Evolutionary conservation across 1,284 basidiomycete genomes (phyloP).

Genomic region (Phylloboletellus chloephorus): DNA sequence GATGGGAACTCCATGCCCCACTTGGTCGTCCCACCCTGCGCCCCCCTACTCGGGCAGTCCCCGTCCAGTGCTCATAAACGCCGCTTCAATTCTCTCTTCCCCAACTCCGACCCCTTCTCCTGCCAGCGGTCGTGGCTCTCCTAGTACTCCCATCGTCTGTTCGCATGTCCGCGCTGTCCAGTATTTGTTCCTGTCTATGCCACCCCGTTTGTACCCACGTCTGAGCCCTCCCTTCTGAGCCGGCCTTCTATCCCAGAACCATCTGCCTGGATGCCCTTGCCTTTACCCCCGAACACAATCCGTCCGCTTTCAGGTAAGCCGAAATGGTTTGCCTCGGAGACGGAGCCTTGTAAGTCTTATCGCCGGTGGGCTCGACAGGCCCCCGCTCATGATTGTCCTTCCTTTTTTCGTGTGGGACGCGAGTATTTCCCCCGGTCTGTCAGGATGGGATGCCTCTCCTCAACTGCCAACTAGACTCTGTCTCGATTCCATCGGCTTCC

Average conservation of each 20-base stretch:
- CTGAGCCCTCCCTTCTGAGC: no score
- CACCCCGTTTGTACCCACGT: no score
- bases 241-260: no score
- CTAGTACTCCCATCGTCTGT: no score
- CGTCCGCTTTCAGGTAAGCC: constrained; percentile 12
- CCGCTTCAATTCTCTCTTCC: constrained; percentile 19
- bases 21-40: background rate
- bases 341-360: constrained; percentile 17
- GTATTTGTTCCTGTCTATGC: no score
- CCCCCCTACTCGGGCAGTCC: constrained; percentile 6
- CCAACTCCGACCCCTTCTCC: constrained; percentile 10
- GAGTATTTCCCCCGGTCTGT: background rate
- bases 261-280: no score
- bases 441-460: background rate
- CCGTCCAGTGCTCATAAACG: constrained; percentile 17
- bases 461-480: constrained; percentile 2
- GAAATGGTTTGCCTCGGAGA: background rate
- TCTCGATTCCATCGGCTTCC: background rate
- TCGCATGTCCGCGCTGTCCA: no score
- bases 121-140: constrained; percentile 2
- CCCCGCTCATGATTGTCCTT: constrained; percentile 15
- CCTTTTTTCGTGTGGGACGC: constrained; percentile 16
- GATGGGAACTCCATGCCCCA: no score
- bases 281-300: no score
- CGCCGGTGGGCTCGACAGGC: constrained; percentile 13